These are phyloP conservation scores for Geranomyces variabilis DNA, from an alignment of 192 early-diverging fungal species.

Conservation along the genomic window DNA sequence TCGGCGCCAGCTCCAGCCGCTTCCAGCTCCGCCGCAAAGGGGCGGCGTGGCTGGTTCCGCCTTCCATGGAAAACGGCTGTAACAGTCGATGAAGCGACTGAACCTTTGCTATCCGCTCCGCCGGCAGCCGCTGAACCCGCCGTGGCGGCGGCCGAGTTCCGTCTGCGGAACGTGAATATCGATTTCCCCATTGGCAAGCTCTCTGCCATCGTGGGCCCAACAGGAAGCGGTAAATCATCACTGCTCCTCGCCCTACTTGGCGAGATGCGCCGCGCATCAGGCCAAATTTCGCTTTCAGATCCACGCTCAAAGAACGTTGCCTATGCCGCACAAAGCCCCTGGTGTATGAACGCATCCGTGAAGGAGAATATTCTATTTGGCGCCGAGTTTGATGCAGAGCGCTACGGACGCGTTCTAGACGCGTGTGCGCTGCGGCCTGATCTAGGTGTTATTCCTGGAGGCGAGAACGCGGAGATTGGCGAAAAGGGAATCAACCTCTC, in stretches of 20 bases:
- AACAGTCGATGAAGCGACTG: neutral
- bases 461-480: slow-evolving; percentile 87
- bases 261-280: slow-evolving; percentile 58
- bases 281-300: neutral
- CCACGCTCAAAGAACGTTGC: neutral
- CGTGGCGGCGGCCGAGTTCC: slow-evolving; percentile 39
- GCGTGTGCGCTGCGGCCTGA: slow-evolving; percentile 47
- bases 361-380: slow-evolving; percentile 1
- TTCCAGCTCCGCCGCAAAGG: neutral
- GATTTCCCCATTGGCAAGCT: slow-evolving; percentile 41
- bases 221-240: slow-evolving; percentile 81
- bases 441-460: slow-evolving; percentile 77
- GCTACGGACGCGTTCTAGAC: neutral
- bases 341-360: neutral
- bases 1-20: neutral
- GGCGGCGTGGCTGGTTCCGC: neutral
- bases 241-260: slow-evolving; percentile 73
- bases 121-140: too few species aligned
- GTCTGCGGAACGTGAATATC: slow-evolving; percentile 26
- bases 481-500: slow-evolving; percentile 41
- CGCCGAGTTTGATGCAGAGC: neutral
- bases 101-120: too few species aligned
- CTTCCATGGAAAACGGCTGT: neutral
- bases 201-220: slow-evolving; percentile 69
- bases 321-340: slow-evolving; percentile 60